Evolutionary conservation across 2,329 filamentous ascomycete species (phyloP).

Genomic region (Blastomyces gilchristii): DNA sequence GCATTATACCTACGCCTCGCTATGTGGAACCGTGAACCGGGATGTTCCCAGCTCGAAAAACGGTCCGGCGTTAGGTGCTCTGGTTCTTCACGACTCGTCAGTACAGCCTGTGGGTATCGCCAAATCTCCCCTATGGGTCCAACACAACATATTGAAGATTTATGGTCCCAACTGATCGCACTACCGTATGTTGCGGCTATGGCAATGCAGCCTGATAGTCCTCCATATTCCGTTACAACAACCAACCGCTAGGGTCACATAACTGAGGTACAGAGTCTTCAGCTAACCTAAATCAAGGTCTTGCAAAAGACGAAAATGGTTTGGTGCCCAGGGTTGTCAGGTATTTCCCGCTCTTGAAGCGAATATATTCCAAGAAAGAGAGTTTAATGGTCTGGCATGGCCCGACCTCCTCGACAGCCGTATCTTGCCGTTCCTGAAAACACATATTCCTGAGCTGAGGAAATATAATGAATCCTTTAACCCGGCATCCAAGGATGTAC

Average conservation of each 20-base stretch:
- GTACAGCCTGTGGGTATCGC: background rate
- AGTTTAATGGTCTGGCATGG: background rate
- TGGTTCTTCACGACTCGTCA: conserved; percentile 3
- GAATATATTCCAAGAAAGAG: background rate
- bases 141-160: background rate
- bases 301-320: background rate
- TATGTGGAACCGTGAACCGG: conserved; percentile 8
- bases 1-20: conserved; percentile 7
- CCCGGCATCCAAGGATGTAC: background rate
- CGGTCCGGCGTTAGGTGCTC: background rate
- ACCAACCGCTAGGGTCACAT: background rate
- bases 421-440: background rate
- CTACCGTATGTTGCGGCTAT: background rate
- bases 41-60: conserved; percentile 4
- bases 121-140: conserved; percentile 6
- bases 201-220: background rate
- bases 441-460: background rate
- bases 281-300: background rate
- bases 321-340: background rate
- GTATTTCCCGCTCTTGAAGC: background rate
- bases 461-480: background rate
- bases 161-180: background rate
- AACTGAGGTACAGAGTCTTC: background rate
- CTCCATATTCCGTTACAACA: background rate
- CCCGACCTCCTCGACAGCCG: background rate